Conservation (phyloP, 2,329 filamentous ascomycete genomes). For the Aspergillus uvarum region DNA sequence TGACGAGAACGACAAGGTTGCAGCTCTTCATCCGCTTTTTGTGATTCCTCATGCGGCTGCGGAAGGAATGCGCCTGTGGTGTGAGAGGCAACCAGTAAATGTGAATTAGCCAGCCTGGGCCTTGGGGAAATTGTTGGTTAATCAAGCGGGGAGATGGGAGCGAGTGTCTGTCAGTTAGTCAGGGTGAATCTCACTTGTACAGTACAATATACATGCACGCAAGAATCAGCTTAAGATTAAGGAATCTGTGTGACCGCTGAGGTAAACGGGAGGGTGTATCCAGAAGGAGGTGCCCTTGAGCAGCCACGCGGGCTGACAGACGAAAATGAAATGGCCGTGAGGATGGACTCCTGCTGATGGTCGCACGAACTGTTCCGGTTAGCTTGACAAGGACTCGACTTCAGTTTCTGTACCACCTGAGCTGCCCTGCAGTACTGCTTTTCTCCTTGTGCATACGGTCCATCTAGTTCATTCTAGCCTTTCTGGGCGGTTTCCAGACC, state of each 20-base stretch:
- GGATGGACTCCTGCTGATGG: not conserved
- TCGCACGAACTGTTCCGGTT: not conserved
- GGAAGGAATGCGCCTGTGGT: constrained; percentile 65
- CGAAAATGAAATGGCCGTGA: not conserved
- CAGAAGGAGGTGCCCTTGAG: not conserved
- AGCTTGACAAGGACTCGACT: not conserved
- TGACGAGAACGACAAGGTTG: constrained; percentile 68
- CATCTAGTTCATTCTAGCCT: not conserved
- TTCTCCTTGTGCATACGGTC: not conserved
- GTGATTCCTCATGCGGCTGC: constrained; percentile 73
- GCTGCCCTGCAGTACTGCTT: not conserved
- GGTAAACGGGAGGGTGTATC: not conserved
- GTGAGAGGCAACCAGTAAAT: constrained; percentile 43
- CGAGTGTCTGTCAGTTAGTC: not conserved
- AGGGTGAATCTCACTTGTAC: constrained; percentile 1
- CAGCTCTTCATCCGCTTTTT: constrained; percentile 77
- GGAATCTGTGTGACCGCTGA: not conserved
- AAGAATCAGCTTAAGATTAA: not conserved
- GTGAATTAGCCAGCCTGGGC: not conserved
- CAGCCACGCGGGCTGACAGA: constrained; percentile 2
- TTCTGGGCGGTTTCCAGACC: not conserved
- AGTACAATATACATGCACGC: constrained; percentile 1
- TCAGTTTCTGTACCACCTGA: not conserved
- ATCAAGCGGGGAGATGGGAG: not conserved
- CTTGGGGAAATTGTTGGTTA: not conserved